Evolutionary conservation across 306 rosid species (phyloP), one percentile per base, ranked within the genome.

Genomic region (Trifolium fragiferum): DNA sequence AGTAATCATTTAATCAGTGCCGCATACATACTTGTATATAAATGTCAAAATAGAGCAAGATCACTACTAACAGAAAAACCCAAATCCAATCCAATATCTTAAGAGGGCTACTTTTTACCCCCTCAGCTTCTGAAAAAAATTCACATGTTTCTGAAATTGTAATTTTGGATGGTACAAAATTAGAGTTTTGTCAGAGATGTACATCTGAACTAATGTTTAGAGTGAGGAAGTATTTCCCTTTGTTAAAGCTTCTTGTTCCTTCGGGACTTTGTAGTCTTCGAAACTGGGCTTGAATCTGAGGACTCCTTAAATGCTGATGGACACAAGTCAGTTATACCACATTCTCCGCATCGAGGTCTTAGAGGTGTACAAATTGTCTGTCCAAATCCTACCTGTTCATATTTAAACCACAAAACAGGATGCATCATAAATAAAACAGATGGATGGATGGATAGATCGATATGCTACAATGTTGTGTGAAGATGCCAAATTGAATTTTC

Each of bases 281-380:
- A 81, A 40, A 80, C 35, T 9, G 91, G 80, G 61, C 80, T 86
- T 5, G 93, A 76, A 66, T 77, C 84, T 1, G 87, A 73, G 60
- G 84, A 23, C 57, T 91, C 96, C 68, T 83, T 90, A 86, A 89
- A 91, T 0, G 98, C 96, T 0, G 98, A 86, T 2, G 96, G 95
- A 70, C 98, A 94, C 25, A 87, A 69, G 64, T 88, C 76, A 50
- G 76, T 87, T 33, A 94, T 79, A 62, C 74, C 51, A 44, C 98
- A 94, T 69, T 75, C 84, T 68, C 86, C 89, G 38, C 98, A 94
- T 5, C 80, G 87, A 62, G 97, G 98, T 79, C 97, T 76, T 64
- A 88, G 86, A 7, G 98, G 98, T 61, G 96, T 90, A 77, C 98
- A 94, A 68, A 94, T 72, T 6, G 97, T 90, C 58, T 94, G 98